Base-by-base conservation (phyloP, 202 grass and related monocot genomes). In the Schoenoplectus triqueter region DNA sequence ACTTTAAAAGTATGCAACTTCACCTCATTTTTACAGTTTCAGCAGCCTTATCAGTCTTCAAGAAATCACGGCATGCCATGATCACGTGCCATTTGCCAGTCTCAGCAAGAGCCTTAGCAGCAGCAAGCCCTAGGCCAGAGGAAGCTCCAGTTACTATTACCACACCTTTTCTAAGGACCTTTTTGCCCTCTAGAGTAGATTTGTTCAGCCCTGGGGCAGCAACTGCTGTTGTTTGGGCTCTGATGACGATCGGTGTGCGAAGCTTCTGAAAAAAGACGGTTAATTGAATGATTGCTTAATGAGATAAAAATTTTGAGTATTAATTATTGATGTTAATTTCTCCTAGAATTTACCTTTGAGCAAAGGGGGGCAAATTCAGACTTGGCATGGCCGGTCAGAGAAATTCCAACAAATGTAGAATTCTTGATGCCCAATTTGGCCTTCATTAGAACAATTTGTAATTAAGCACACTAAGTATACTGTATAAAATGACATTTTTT, bases 21-120 rank as follows among this genome's bases (percentile, higher is more conserved):
- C n/a, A n/a, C n/a, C n/a, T n/a, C n/a, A n/a, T n/a, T n/a, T n/a
- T n/a, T n/a, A n/a, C n/a, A n/a, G n/a, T n/a, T n/a, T n/a, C n/a
- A n/a, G 94, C 94, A 14, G 92, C 92, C 89, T 85, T 94, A 18
- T 91, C 80, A 5, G 94, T 62, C 88, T 97, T 97, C 3, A 97
- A 74, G 41, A 94, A 97, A 86, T 97, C 92, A 13, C 94, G 90
- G 87, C 94, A 97, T 6, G 92, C 94, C 94, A 97, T 97, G 18
- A 94, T 85, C 2, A 97, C 92, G 81, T 97, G 94, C 94, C 94
- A 97, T 52, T 92, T 94, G 17, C 89, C 94, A 0, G 88, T 92
- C 87, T 97, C 94, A 5, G 90, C 81, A 48, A 97, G 90, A 8
- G 85, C 90, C 94, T 97, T 97, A 31, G 92, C 94, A 4, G 90